Conservation (phyloP, 805 yeast genomes). For the Candida nitratophila region DNA sequence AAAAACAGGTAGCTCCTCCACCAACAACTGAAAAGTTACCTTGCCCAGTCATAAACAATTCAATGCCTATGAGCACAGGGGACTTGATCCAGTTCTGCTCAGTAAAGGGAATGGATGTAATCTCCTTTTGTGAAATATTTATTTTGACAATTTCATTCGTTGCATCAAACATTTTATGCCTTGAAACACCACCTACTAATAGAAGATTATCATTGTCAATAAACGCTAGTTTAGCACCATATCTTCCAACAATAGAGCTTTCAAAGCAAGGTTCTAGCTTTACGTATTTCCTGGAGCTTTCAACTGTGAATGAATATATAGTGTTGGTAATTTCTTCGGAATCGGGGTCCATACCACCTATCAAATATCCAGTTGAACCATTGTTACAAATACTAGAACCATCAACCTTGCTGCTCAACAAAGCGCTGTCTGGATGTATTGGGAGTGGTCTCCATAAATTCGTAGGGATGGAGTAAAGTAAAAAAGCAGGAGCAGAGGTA, state of each 20-base stretch:
- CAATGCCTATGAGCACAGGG: constrained; percentile 51
- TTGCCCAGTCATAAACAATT: constrained; percentile 15
- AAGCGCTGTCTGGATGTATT: neutral
- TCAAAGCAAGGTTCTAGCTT: constrained; percentile 10
- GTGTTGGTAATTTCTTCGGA: constrained; percentile 20
- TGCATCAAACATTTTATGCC: constrained; percentile 25
- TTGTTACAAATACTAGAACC: constrained; percentile 15
- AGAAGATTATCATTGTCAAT: constrained; percentile 28
- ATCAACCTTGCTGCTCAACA: constrained; percentile 4
- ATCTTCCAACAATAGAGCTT: constrained; percentile 34
- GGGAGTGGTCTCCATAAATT: constrained; percentile 5
- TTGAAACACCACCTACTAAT: constrained; percentile 54
- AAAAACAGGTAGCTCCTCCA: constrained; percentile 81
- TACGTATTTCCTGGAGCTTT: constrained; percentile 8
- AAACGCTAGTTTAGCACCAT: constrained; percentile 38
- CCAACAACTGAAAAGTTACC: constrained; percentile 28
- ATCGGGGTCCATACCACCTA: neutral
- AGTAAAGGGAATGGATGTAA: constrained; percentile 24
- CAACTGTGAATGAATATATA: constrained; percentile 28
- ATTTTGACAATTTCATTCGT: constrained; percentile 30
- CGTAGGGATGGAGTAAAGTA: constrained; percentile 13
- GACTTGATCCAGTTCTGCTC: constrained; percentile 30
- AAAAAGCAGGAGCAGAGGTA: constrained; percentile 8
- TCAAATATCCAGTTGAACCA: neutral
- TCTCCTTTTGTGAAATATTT: constrained; percentile 13